A percentile compares a stretch with the other conserved stretches of the same genome.
Evolutionary conservation across 2,329 filamentous ascomycete species (phyloP).

Genomic region (Colletotrichum sp.): DNA sequence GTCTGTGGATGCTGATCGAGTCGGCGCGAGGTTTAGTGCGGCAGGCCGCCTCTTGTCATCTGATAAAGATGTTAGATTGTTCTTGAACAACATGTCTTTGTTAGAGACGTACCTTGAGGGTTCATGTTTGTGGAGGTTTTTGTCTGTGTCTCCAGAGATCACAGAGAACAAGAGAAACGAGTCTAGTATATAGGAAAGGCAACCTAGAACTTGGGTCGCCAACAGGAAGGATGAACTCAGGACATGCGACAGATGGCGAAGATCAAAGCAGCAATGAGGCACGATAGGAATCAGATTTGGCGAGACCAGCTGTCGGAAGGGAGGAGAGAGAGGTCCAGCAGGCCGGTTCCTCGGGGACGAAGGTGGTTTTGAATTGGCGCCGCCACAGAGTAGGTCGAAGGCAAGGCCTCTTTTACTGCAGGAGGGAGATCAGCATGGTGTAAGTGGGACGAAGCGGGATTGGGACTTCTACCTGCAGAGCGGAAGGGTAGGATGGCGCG

Average conservation of each 20-base stretch:
- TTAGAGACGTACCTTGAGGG: constrained; percentile 41
- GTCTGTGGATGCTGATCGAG: constrained; percentile 51
- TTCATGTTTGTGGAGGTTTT: constrained; percentile 31
- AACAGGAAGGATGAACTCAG: constrained; percentile 17
- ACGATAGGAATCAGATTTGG: constrained; percentile 39
- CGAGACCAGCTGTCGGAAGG: constrained; percentile 63
- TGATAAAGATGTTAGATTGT: constrained; percentile 33
- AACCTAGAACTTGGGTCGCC: neutral
- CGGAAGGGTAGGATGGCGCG: constrained; percentile 24
- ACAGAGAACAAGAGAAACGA: constrained; percentile 7
- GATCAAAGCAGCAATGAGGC: constrained; percentile 38
- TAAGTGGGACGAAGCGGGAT: constrained; percentile 32
- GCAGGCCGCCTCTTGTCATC: constrained; percentile 62
- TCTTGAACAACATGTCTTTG: neutral
- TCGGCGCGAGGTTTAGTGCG: constrained; percentile 57
- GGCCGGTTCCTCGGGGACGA: constrained; percentile 42
- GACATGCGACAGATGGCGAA: constrained; percentile 26
- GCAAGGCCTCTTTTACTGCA: constrained; percentile 31
- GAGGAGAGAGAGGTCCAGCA: constrained; percentile 39
- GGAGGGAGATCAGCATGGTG: constrained; percentile 39
- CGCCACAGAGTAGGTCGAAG: constrained; percentile 23
- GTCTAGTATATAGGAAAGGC: constrained; percentile 23
- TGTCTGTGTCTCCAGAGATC: constrained; percentile 19
- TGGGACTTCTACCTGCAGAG: constrained; percentile 34
- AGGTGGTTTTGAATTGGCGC: constrained; percentile 58